These are phyloP conservation scores for Fistulinella prunicolor DNA, from an alignment of 768 basidiomycete species.

Conservation along the genomic window DNA sequence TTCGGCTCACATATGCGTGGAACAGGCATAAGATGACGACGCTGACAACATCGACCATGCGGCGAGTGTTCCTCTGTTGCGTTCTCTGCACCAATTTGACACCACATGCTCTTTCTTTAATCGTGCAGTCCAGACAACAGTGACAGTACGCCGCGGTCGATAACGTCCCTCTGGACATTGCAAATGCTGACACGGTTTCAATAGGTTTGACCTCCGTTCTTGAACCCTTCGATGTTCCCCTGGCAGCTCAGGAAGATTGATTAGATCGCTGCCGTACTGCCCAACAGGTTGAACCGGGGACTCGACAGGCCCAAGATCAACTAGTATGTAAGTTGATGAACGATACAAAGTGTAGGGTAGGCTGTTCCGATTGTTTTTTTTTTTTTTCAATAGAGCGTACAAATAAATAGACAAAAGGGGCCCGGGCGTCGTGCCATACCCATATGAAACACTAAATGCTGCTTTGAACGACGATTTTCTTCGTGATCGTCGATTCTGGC, in stretches of 20 bases:
- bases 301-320: conserved; percentile 48
- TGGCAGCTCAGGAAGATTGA: conserved; percentile 99
- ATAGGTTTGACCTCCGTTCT: conserved; percentile 89
- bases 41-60: conserved; percentile 89
- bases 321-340: conserved; percentile 26
- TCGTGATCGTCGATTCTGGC: conserved; percentile 84
- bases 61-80: conserved; percentile 42
- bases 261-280: conserved; percentile 70
- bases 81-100: neutral
- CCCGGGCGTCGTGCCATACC: conserved; percentile 19
- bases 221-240: conserved; percentile 92
- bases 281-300: conserved; percentile 55
- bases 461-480: conserved; percentile 77
- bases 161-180: too few relatives aligned
- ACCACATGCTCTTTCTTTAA: conserved; percentile 31
- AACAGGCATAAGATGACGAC: conserved; percentile 99
- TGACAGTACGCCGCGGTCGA: conserved; percentile 50
- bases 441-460: conserved; percentile 75
- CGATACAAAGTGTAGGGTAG: conserved; percentile 5
- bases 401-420: neutral
- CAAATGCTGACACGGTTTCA: too few relatives aligned
- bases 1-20: conserved; percentile 40
- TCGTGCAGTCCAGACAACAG: conserved; percentile 96
- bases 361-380: neutral
- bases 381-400: neutral